Evolutionary conservation across 2,329 filamentous ascomycete genomes (phyloP).

Genomic region (Colletotrichum melonis): DNA sequence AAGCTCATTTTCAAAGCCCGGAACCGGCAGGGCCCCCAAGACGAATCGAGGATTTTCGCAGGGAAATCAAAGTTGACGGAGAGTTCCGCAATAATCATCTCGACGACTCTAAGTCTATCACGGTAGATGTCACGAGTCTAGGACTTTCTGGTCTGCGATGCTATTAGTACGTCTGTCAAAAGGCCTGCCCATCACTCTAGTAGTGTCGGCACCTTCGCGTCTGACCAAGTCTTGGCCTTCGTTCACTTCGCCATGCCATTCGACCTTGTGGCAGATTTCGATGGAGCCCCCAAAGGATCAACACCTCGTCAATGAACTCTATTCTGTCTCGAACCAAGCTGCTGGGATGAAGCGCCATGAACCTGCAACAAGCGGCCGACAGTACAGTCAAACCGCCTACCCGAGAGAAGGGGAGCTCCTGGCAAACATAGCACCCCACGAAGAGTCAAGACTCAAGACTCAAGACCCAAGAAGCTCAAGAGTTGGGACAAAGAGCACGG

Average conservation of each 20-base stretch:
- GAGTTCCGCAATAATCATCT: background rate
- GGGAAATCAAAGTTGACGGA: background rate
- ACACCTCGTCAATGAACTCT: constrained; percentile 1
- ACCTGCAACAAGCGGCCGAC: constrained; percentile 4
- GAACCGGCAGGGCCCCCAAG: background rate
- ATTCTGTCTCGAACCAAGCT: constrained; percentile 26
- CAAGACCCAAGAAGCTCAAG: background rate
- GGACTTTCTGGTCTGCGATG: too few relatives aligned
- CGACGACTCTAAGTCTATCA: background rate
- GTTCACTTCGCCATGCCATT: background rate
- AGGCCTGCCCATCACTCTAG: background rate
- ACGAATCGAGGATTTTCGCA: constrained; percentile 2
- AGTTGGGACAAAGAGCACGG: background rate
- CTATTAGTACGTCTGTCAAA: background rate
- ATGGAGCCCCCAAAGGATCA: background rate
- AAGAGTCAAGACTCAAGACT: background rate
- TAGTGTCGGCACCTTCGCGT: background rate
- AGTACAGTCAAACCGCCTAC: background rate
- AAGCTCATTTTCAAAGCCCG: constrained; percentile 11
- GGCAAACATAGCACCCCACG: background rate
- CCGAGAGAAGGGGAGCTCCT: background rate
- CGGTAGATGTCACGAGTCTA: too few relatives aligned
- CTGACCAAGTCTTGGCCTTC: background rate
- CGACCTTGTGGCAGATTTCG: background rate
- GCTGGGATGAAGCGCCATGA: constrained; percentile 23